A percentile compares a stretch with the other conserved stretches of the same genome.
These are phyloP conservation scores for Talaromyces sp. DNA, from an alignment of 2,329 filamentous ascomycete species.

Conservation along the genomic window DNA sequence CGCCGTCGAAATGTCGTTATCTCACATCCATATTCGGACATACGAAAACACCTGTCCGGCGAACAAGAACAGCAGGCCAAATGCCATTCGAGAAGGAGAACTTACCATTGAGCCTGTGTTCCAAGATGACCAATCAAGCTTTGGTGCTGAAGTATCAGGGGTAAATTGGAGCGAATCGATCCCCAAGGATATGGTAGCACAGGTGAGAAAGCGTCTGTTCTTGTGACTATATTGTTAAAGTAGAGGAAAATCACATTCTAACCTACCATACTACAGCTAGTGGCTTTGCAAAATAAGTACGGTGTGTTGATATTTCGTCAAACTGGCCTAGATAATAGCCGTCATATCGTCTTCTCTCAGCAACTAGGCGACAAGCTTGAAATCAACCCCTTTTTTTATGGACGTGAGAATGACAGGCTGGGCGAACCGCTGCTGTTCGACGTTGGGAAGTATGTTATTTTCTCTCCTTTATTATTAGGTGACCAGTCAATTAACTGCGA, in stretches of 20 bases:
- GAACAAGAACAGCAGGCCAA: not conserved
- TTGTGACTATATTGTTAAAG: not conserved
- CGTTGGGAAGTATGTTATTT: constrained; percentile 17
- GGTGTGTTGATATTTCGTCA: constrained; percentile 18
- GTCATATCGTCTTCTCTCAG: constrained; percentile 19
- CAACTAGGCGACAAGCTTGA: constrained; percentile 19
- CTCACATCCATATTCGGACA: constrained; percentile 11
- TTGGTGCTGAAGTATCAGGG: constrained; percentile 14
- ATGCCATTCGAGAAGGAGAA: constrained; percentile 6
- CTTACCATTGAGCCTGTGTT: constrained; percentile 12
- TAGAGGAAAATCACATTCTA: not conserved
- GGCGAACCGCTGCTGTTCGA: constrained; percentile 19
- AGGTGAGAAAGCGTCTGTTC: constrained; percentile 5
- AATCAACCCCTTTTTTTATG: constrained; percentile 22
- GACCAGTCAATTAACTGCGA: too few relatives aligned
- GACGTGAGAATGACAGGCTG: constrained; percentile 20
- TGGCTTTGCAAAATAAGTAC: constrained; percentile 19
- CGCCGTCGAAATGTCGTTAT: not conserved
- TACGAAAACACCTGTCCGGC: constrained; percentile 13
- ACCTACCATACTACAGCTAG: constrained; percentile 13
- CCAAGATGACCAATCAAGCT: constrained; percentile 1
- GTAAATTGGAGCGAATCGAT: constrained; percentile 12
- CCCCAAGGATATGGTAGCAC: constrained; percentile 8
- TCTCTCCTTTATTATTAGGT: not conserved
- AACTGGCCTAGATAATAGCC: constrained; percentile 18